Evolutionary conservation across 176 grass and related monocot species (phyloP), one percentile per base, ranked within the genome.

Genomic region (Saccharum officinarum): DNA sequence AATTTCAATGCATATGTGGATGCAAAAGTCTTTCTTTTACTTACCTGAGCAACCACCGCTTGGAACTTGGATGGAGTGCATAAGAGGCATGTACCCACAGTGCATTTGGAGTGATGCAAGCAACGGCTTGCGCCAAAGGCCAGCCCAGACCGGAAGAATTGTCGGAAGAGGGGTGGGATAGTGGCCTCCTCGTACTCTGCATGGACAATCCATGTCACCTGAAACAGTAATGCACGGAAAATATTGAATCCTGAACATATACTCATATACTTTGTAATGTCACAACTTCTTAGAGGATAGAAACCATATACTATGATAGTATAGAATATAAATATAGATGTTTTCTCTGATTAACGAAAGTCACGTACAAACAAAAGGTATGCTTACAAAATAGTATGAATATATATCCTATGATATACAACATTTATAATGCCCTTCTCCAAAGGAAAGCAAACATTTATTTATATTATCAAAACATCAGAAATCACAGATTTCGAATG

Each of bases 121-220:
- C 85, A 91, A 3, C 34, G 85, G 0, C 54, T 26, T 4, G 85
- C 89, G 1, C 85, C 92, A 7, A 93, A 71, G 22, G 82, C 86
- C 28, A 65, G 34, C 16, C 92, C 88, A 8, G 92, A 90, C 30
- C 37, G 52, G 52, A 90, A 18, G 11, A 90, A 39, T 15, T 63
- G 34, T 4, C 46, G 80, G 62, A 88, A 90, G 10, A 61, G 8
- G 4, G 13, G 54, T 3, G 77, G 44, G 9, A 86, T 28, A 0
- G 7, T 23, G 9, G 41, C 13, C 61, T 73, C 63, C 8, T 88
- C 37, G 7, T 83, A 86, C 86, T 83, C 86, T 0, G 83, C 63
- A 20, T 90, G 86, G 11, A 83, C 74, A 26, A 90, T 77, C 88
- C 92, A 93, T 3, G 86, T 90, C 3, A 93, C 85, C 91, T 90